phyloP scores from a whole-genome alignment of 257 asterid species.

The Apocynum venetum region DNA sequence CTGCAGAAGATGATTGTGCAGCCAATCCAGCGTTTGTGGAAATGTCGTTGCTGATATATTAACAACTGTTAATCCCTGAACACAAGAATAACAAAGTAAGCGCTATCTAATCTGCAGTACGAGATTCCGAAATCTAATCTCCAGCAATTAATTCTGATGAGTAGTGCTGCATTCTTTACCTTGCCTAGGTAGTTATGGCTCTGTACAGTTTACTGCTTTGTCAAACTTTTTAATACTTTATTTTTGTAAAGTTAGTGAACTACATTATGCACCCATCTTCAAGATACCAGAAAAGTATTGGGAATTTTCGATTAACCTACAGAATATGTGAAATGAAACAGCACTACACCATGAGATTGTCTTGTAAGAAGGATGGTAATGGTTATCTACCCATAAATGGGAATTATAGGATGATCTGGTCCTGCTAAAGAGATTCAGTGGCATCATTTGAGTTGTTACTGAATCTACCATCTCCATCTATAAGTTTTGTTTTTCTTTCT shows the following conservation, averaged over 20 bases:
- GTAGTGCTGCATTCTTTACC: neutral
- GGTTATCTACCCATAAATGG: neutral
- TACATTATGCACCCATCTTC: neutral
- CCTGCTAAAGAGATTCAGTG: neutral
- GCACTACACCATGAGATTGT: neutral
- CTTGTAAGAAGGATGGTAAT: neutral
- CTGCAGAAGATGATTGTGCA: conserved; percentile 95
- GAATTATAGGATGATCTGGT: neutral
- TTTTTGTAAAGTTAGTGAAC: neutral
- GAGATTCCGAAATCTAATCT: neutral
- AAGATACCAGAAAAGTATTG: neutral
- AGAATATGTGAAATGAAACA: neutral
- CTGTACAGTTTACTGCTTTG: neutral
- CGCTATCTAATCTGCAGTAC: neutral
- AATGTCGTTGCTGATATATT: conserved; percentile 90
- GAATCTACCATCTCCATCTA: neutral
- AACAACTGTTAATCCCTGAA: conserved; percentile 79
- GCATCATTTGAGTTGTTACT: neutral
- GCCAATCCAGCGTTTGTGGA: conserved; percentile 96
- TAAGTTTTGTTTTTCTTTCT: neutral
- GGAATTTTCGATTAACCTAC: neutral
- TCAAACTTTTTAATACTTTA: neutral
- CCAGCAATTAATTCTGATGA: neutral
- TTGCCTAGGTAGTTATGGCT: neutral
- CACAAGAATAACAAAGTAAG: conserved; percentile 5